Evolutionary conservation across 2,329 filamentous ascomycete genomes (phyloP), one percentile per base, ranked within the genome.

Genomic region (Exophiala oligosperma): DNA sequence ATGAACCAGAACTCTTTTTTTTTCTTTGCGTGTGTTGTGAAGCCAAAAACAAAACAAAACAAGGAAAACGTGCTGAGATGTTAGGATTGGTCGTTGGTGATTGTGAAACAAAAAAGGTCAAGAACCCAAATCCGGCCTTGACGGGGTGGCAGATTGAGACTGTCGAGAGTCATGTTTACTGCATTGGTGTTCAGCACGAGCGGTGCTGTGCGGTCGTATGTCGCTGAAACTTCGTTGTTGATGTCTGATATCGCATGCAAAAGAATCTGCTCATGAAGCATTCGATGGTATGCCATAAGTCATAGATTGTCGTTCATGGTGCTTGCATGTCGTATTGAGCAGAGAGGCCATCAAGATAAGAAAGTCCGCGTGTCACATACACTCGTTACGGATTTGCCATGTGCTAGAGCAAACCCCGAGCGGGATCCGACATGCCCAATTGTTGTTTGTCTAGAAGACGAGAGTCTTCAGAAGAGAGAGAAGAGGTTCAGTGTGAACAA

Each of bases 351-450:
- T 57, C 56, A 54, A 62, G 50, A 57, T 60, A 62, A 54, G 28
- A 41, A 41, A 57, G 57, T 63, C 50, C 53, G 58, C 58, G 49
- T 55, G 53, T 58, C 56, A 54, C 47, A 56, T 61, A 56, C 50
- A 59, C 26, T 60, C 53, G 52, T 59, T 67, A 63, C 64, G 63
- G 65, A 67, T 65, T 59, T 66, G 65, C 65, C 65, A 67, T 67
- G 65, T 67, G 65, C 65, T 59, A 65, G 62, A 64, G 64, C 65
- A 67, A 64, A 67, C 64, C 65, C 65, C 62, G 65, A 64, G 65
- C 62, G 54, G 65, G 65, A 57, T 67, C 65, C 65, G 65, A 65
- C 65, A 66, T 65, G 49, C 64, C 64, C 59, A 35, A 64, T 64
- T 59, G 40, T 61, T 54, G 56, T 54, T 17, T 37, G 44, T 35